Base-by-base conservation (phyloP, 495 filamentous ascomycete species). In the Neurospora sp. region DNA sequence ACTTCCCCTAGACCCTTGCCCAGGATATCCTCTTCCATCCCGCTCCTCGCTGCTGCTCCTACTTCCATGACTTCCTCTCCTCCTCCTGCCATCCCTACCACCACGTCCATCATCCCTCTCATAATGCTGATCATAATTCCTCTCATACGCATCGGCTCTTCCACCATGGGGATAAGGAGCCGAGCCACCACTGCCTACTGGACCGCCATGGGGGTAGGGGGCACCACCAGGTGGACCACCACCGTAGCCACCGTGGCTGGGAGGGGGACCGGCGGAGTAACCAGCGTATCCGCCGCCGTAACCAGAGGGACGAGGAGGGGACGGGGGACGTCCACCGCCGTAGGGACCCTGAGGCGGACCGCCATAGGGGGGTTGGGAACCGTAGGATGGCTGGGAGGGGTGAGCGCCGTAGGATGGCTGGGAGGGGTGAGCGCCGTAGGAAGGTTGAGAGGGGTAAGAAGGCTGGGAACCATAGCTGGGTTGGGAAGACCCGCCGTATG, bases 351-450 rank as follows among this genome's bases (percentile, higher is more conserved):
- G 3, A 1, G 54, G 1, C 5, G 54, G 54, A 0, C 27, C 12
- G 27, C 54, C 27, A 16, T 62, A 62, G 12, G 2, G 27, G 2
- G 54, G 27, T 1, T 62, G 54, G 1, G 54, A 62, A 1, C 46
- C 46, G 20, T 54, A 54, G 27, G 54, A 7, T 71, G 70, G 71
- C 69, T 66, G 72, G 31, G 71, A 74, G 46, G 73, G 72, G 5
- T 70, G 72, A 38, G 71, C 27, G 31, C 38, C 39, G 23, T 70
- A 69, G n/a, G 27, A 27, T 27, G 27, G 27, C 27, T 27, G 27
- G 27, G 62, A 9, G 4, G 46, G 54, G 27, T 75, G 73, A 31
- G 72, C 27, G 31, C 38, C 39, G 23, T 70, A 69, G n/a, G 62
- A 9, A 1, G 46, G 54, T 38, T 75, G 73, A 31, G 72, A 48